Percentiles rank a stretch among this genome's conserved stretches.
These are phyloP conservation scores for Medicago lupulina DNA, from an alignment of 306 rosid species.

Conservation along the genomic window DNA sequence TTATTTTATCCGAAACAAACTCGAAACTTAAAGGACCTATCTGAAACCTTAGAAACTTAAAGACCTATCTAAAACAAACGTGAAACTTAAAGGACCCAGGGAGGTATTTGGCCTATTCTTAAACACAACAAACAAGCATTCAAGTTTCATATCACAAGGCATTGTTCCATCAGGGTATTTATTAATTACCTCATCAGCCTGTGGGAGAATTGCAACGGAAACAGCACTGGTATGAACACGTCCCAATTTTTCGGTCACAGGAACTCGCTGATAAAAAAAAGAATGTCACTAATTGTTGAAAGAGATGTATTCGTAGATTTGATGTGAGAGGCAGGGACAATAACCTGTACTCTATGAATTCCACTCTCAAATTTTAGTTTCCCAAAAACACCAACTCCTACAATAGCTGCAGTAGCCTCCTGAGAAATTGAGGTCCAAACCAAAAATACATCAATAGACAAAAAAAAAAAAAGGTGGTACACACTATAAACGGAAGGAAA, in stretches of 20 bases:
- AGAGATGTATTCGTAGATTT: slow-evolving; percentile 24
- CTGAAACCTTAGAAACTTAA: no score
- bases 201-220: slow-evolving; percentile 96
- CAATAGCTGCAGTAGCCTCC: slow-evolving; percentile 94
- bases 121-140: no score
- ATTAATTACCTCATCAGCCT: slow-evolving; percentile 85
- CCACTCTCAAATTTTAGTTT: slow-evolving; percentile 97
- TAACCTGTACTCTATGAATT: slow-evolving; percentile 94
- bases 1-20: no score
- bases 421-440: slow-evolving; percentile 44
- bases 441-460: slow-evolving; percentile 24
- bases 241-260: slow-evolving; percentile 89
- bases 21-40: no score
- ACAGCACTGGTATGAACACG: slow-evolving; percentile 97
- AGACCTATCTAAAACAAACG: no score
- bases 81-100: no score
- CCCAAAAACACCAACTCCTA: slow-evolving; percentile 78
- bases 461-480: slow-evolving; percentile 21
- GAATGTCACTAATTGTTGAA: slow-evolving; percentile 38
- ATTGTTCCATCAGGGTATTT: slow-evolving; percentile 33
- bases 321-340: slow-evolving; percentile 35
- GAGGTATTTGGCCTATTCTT: no score
- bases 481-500: slow-evolving; percentile 32
- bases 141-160: slow-evolving; percentile 20
- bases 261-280: slow-evolving; percentile 72